Base-by-base conservation (phyloP, 2,329 filamentous ascomycete species). In the Beauveria pseudobassiana region DNA sequence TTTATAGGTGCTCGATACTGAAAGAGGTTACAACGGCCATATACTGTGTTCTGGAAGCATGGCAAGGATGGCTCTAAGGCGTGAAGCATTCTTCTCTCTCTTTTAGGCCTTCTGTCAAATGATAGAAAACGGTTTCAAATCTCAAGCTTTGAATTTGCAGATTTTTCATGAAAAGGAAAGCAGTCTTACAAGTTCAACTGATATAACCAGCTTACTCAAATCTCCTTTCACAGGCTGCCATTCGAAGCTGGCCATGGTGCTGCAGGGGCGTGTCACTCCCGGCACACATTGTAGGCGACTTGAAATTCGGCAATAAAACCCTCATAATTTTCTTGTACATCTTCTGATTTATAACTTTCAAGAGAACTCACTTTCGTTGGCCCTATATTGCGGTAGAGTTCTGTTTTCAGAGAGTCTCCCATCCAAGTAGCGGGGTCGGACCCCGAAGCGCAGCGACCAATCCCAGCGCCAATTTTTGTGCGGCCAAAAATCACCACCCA, bases 401-500 rank as follows among this genome's bases (percentile, higher is more conserved):
- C 30, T 38, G 34, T 38, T 12, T 38, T 38, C 12, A 14, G 34
- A 14, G 12, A 14, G 10, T 14, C 4, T 34, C 34, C 12, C 12
- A 4, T 38, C 5, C 34, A 38, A 38, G 51, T 34, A 61, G 59
- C 50, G 59, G 58, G 59, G 59, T 54, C 59, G 16, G 59, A 61
- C 50, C 46, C 22, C 22, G 10, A 30, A 49, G 9, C 42, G 30
- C 38, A 59, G 34, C 26, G 42, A 40, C 58, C 58, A 60, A 60
- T 60, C 59, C 48, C 28, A 48, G 28, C 22, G 14, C 22, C 24
- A 40, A 16, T 50, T 61, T 61, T 61, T 61, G 51, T 55, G 59
- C 34, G 59, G 51, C 24, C 30, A 12, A 38, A 53, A 40, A 43
- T 43, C 57, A 52, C 57, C 57, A 52, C 10, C 64, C 45, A 58